These are phyloP conservation scores for Climacium dendroides DNA, from an alignment of 225 moss, liverwort and hornwort genomes.

Conservation along the genomic window DNA sequence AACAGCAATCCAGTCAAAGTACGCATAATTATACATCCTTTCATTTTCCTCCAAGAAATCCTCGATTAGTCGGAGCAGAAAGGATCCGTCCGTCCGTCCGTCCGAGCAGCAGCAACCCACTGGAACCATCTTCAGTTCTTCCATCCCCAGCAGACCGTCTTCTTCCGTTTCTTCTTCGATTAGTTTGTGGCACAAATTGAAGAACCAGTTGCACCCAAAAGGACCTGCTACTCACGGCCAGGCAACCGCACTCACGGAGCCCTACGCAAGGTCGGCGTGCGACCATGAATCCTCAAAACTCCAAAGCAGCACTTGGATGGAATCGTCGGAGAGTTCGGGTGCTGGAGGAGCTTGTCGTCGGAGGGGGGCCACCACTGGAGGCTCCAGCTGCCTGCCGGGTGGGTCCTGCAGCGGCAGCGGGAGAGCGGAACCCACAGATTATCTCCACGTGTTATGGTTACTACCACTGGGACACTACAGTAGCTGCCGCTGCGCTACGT, in stretches of 20 bases:
- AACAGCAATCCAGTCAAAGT: too few relatives aligned
- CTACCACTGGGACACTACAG: background rate
- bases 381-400: background rate
- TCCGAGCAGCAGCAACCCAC: background rate
- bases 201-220: background rate
- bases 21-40: too few relatives aligned
- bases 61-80: background rate
- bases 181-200: background rate
- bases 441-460: background rate
- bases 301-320: background rate
- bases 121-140: too few relatives aligned
- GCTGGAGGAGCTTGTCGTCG: background rate
- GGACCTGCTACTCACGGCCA: too few relatives aligned
- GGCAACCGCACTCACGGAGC: too few relatives aligned
- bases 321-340: background rate
- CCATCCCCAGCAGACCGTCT: background rate
- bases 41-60: too few relatives aligned
- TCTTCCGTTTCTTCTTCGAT: too few relatives aligned
- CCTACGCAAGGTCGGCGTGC: fast-evolving
- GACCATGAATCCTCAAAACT: background rate
- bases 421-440: too few relatives aligned
- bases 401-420: background rate
- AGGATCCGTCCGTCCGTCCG: background rate
- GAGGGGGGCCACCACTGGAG: background rate
- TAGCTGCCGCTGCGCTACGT: too few relatives aligned